Base-by-base conservation (phyloP, 2,329 filamentous ascomycete genomes). In the Colletotrichum spaethianum region DNA sequence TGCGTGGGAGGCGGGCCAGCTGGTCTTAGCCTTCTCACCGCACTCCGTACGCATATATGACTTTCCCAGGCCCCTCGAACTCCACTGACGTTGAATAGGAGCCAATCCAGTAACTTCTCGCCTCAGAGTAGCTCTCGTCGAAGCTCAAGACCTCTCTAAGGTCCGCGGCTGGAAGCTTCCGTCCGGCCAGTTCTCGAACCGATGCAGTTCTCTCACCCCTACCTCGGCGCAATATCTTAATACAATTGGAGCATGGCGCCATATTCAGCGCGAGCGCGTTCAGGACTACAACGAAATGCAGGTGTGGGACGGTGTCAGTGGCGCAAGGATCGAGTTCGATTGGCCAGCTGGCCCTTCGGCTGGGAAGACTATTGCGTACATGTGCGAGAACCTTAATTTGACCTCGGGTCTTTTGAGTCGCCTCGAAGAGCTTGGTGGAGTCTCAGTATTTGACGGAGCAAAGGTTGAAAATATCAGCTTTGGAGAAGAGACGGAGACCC, bases 251-350 rank as follows among this genome's bases (percentile, higher is more conserved):
- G 95, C 93, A 61, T 98, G 96, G 96, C 79, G 87, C 8, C 91
- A 97, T 79, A 85, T 98, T 73, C 88, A 93, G 75, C 84, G 87
- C 52, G 86, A 90, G 7, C 91, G 96, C 40, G 90, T 96, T 42
- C 95, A 98, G 84, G 89, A 92, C 0, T 99, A 98, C 82, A 92
- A 97, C 72, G 93, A 96, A 77, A 99, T 99, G 96, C 93, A 98
- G 81, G 96, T 98, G 40, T 99, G 97, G 96, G 96, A 99, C 81
- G 97, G 96, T 74, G 90, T 98, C 68, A 94, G 93, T 50, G 95
- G 91, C 71, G 94, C 95, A 44, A 90, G 92, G 76, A 96, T 99
- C 80, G 93, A 94, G 76, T 99, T 99, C 81, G 93, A 96, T 83
- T 93, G 92, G 92, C 82, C 82, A 28, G 80, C 84, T 46, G 85